A percentile compares a stretch with the other conserved stretches of the same genome.
These are phyloP conservation scores for Coemansia sp. DNA, from an alignment of 192 early-diverging fungal species.

Conservation along the genomic window DNA sequence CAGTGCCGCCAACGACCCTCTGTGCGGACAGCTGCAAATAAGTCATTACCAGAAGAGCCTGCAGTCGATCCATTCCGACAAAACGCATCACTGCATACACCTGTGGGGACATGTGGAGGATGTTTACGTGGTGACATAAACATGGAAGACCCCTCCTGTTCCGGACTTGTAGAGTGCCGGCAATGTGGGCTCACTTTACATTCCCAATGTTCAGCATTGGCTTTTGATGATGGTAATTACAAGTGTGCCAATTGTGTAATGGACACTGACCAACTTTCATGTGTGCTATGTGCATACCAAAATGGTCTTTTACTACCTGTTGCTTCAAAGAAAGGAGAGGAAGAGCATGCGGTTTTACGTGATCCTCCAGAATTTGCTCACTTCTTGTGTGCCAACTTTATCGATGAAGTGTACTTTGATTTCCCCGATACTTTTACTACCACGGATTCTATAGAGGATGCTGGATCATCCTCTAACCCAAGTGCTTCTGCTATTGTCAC, in stretches of 20 bases:
- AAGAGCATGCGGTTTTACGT: no score
- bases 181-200: conserved; percentile 49
- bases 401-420: conserved; percentile 21
- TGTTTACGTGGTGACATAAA: no score
- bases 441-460: no score
- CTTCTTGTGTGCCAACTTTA: conserved; percentile 36
- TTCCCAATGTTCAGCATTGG: conserved; percentile 23
- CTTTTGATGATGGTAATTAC: conserved; percentile 23
- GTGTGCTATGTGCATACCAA: conserved; percentile 36
- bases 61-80: conserved; percentile 6
- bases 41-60: neutral
- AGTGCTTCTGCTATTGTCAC: no score
- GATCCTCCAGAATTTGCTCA: conserved; percentile 29
- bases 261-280: conserved; percentile 42
- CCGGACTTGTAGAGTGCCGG: conserved; percentile 19
- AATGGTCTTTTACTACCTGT: conserved; percentile 38
- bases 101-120: conserved; percentile 29
- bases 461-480: no score
- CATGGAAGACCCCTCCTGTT: no score
- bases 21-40: no score
- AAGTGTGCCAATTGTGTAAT: conserved; percentile 46
- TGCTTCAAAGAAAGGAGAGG: neutral
- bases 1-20: no score
- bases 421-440: no score
- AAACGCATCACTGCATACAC: conserved; percentile 36